These are phyloP conservation scores for Suillus subalutaceus DNA, from an alignment of 768 basidiomycete species.

Conservation along the genomic window DNA sequence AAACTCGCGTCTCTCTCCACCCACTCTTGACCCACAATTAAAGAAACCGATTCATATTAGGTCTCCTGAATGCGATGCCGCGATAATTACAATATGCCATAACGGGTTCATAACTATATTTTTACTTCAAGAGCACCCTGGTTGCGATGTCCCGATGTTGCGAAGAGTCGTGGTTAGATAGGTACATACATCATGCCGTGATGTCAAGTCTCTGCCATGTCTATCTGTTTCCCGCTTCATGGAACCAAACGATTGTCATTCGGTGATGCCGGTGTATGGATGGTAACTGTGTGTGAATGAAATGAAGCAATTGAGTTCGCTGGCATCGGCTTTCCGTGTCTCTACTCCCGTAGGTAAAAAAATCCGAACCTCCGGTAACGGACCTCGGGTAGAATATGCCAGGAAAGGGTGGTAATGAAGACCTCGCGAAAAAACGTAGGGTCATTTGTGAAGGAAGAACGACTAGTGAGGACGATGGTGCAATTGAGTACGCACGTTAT, in stretches of 20 bases:
- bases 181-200: not conserved
- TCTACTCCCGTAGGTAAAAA: not conserved
- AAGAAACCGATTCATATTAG: not conserved
- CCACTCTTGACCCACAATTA: not conserved
- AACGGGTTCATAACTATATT: constrained; percentile 13
- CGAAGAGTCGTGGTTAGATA: not conserved
- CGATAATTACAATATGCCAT: constrained; percentile 29
- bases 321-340: not conserved
- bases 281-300: not conserved
- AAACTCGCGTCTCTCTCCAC: not conserved
- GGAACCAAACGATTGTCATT: not conserved
- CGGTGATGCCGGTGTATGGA: constrained; percentile 7
- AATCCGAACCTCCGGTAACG: not conserved
- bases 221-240: constrained; percentile 10
- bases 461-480: not conserved
- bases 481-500: not conserved
- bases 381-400: not conserved
- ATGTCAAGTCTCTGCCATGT: not conserved
- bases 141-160: not conserved
- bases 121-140: constrained; percentile 4
- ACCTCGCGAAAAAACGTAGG: not conserved
- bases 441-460: not conserved
- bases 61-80: constrained; percentile 21
- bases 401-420: not conserved
- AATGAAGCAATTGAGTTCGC: not conserved